Evolutionary conservation across 208 protist genomes (phyloP), one percentile per base, ranked within the genome.

Genomic region (Acanthamoeba culbertsoni): DNA sequence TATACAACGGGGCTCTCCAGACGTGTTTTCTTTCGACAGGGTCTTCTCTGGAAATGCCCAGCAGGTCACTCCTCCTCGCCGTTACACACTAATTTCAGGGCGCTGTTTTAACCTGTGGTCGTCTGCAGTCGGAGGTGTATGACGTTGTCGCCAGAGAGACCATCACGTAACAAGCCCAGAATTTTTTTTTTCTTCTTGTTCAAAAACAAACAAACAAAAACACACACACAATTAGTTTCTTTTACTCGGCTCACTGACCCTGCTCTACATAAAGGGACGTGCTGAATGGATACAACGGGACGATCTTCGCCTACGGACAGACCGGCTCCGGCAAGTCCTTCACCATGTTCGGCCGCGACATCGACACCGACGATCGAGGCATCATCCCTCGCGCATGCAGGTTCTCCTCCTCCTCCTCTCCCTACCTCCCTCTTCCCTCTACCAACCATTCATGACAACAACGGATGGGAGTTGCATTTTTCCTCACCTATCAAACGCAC

Each of bases 251-350:
- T 91, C 14, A 28, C 16, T 28, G 37, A 18, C 5, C 42, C 3
- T 48, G 28, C 3, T 79, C 37, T 12, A 48, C 8, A 8, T 7
- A 63, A 33, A 63, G 45, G 48, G 95, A 97, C 71, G 94, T 98
- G 26, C 91, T 98, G 53, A 96, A 98, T 31, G 98, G 98, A 7
- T 98, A 96, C 93, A 97, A 98, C 86, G 92, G 95, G 1, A 97
- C 94, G 71, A 97, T 99, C 55, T 98, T 98, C 65, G 97, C 97
- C 3, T 99, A 98, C 94, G 98, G 98, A 14, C 97, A 98, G 82
- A 99, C 98, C 1, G 97, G 98, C 42, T 94, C 93, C 5, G 97
- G 98, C 84, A 98, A 98, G 94, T 98, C 97, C 46, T 95, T 89
- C 92, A 97, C 96, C 28, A 97, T 97, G 95, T 93, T 94, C 59